A percentile compares a stretch with the other conserved stretches of the same genome.
These are phyloP conservation scores for Agroathelia rolfsii DNA, from an alignment of 1,284 basidiomycete species.

Conservation along the genomic window DNA sequence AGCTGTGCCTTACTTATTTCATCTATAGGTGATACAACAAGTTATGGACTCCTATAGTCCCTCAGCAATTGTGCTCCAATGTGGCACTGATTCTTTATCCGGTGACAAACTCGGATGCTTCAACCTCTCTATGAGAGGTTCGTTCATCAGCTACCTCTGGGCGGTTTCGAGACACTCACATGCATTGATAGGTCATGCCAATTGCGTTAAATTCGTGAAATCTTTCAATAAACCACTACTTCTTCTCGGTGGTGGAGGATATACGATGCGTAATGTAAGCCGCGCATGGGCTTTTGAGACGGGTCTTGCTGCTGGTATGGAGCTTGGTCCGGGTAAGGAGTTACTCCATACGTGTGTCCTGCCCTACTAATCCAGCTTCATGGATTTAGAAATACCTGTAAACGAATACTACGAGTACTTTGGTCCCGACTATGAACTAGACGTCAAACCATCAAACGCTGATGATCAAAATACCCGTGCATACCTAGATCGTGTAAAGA, in stretches of 20 bases:
- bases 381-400: conserved; percentile 72
- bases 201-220: conserved; percentile 96
- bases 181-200: conserved; percentile 76
- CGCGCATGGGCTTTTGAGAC: conserved; percentile 98
- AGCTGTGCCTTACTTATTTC: conserved; percentile 3
- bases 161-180: conserved; percentile 4
- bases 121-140: conserved; percentile 94
- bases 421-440: conserved; percentile 95
- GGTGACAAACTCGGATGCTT: conserved; percentile 96
- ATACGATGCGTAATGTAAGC: conserved; percentile 97
- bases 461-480: conserved; percentile 92
- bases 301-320: conserved; percentile 91
- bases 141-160: conserved; percentile 7
- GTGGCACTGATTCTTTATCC: conserved; percentile 96
- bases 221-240: conserved; percentile 90
- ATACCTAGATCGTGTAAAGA: conserved; percentile 89
- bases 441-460: conserved; percentile 92
- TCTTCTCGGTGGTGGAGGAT: conserved; percentile 93
- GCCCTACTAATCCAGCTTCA: background rate
- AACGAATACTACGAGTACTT: conserved; percentile 99
- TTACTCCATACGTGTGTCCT: background rate
- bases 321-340: conserved; percentile 67
- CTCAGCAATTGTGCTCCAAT: conserved; percentile 93
- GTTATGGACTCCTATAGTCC: conserved; percentile 97
- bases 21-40: conserved; percentile 81